Percentiles rank a stretch among this genome's conserved stretches.
Conservation (phyloP, 2,329 filamentous ascomycete species). For the Paecilomyces sp. region DNA sequence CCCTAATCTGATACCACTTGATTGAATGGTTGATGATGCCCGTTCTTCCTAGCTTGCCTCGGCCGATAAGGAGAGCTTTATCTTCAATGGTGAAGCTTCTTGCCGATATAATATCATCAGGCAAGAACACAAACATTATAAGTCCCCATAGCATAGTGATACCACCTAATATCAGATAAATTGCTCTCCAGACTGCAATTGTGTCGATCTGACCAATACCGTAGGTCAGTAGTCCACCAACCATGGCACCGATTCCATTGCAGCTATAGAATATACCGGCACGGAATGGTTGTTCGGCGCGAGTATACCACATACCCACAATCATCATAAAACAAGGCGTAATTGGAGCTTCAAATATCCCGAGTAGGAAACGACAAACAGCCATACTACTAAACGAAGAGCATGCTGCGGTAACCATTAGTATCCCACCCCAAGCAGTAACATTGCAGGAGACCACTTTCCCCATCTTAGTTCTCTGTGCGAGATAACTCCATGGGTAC, state of each 20-base stretch:
- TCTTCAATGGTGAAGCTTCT: constrained; percentile 36
- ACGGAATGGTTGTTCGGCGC: constrained; percentile 44
- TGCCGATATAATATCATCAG: constrained; percentile 39
- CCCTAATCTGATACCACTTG: constrained; percentile 39
- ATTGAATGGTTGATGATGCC: constrained; percentile 50
- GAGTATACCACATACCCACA: constrained; percentile 45
- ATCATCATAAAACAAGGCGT: constrained; percentile 46
- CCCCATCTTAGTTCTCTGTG: constrained; percentile 41
- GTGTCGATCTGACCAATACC: constrained; percentile 53
- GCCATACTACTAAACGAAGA: constrained; percentile 39
- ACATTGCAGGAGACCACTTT: constrained; percentile 28
- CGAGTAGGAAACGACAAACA: constrained; percentile 40
- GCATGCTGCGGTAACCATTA: constrained; percentile 40
- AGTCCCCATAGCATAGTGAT: constrained; percentile 31
- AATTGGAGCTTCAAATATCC: constrained; percentile 42
- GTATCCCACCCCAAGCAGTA: constrained; percentile 35
- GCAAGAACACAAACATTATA: constrained; percentile 30
- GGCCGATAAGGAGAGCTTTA: constrained; percentile 48
- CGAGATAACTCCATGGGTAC: constrained; percentile 36
- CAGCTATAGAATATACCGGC: constrained; percentile 52
- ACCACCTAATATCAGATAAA: constrained; percentile 50
- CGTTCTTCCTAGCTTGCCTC: constrained; percentile 36
- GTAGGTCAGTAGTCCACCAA: constrained; percentile 53
- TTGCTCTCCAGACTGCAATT: constrained; percentile 49
- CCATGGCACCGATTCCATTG: constrained; percentile 56